These are phyloP conservation scores for Heliosperma pusillum DNA, from an alignment of 148 eudicot genomes.

Conservation along the genomic window DNA sequence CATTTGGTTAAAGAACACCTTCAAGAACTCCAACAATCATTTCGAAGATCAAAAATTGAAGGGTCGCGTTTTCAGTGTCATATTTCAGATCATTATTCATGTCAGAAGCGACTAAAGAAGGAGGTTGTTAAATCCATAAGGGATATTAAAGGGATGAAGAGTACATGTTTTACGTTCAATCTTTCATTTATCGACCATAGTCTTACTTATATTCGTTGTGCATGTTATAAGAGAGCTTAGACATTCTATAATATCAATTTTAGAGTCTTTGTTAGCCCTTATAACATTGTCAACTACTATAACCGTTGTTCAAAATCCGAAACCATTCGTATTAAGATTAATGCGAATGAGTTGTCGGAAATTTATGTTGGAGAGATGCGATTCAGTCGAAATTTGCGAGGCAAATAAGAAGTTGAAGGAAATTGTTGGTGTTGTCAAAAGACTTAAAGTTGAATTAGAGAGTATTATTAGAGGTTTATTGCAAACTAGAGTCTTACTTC, in stretches of 20 bases:
- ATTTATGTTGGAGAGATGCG: slow-evolving; percentile 43
- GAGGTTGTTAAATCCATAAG: slow-evolving; percentile 40
- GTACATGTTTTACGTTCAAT: slow-evolving; percentile 17
- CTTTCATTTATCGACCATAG: slow-evolving; percentile 34
- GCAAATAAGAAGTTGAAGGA: slow-evolving; percentile 44
- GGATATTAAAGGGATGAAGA: slow-evolving; percentile 41
- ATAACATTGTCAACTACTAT: slow-evolving; percentile 40
- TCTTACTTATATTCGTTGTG: slow-evolving; percentile 53
- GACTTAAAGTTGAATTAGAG: slow-evolving; percentile 54
- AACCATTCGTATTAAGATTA: slow-evolving; percentile 30
- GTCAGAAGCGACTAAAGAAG: slow-evolving; percentile 55
- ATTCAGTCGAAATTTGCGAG: slow-evolving; percentile 25
- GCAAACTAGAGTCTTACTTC: slow-evolving; percentile 65
- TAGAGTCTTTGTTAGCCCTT: slow-evolving; percentile 52
- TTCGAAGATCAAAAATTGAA: slow-evolving; percentile 31
- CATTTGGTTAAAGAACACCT: slow-evolving; percentile 47
- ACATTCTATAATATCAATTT: slow-evolving; percentile 40
- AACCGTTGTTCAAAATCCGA: slow-evolving; percentile 28
- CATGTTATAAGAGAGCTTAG: slow-evolving; percentile 62
- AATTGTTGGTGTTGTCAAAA: slow-evolving; percentile 44
- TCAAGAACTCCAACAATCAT: slow-evolving; percentile 43
- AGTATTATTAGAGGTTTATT: slow-evolving; percentile 60
- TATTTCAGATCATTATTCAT: slow-evolving; percentile 27
- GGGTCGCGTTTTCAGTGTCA: slow-evolving; percentile 24
- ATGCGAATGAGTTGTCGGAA: slow-evolving; percentile 36